phyloP scores from a whole-genome alignment of 768 basidiomycete species.

The Trametes meyenii region DNA sequence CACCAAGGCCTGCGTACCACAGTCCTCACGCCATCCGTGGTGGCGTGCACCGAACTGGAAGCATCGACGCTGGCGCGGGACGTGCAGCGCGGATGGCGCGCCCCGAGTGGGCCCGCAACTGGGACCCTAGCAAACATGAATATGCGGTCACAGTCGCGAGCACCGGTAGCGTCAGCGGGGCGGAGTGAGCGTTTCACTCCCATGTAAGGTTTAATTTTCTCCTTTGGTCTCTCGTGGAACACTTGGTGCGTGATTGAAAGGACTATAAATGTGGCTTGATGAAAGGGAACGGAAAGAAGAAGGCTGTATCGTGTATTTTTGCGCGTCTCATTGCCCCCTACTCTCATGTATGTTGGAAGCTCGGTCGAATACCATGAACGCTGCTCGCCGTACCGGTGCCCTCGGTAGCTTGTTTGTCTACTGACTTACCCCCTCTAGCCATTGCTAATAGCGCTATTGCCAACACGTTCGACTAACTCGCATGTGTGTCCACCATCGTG shows the following conservation, averaged over 20 bases:
- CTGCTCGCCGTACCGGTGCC: too few species aligned
- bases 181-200: slow-evolving; percentile 10
- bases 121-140: slow-evolving; percentile 45
- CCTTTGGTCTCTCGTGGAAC: too few species aligned
- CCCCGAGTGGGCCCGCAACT: slow-evolving; percentile 43
- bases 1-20: slow-evolving; percentile 33
- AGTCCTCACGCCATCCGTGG: slow-evolving; percentile 31
- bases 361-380: too few species aligned
- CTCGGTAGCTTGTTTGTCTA: too few species aligned
- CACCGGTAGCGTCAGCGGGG: slow-evolving; percentile 35
- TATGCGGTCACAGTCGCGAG: slow-evolving; percentile 47
- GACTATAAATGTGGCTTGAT: background rate
- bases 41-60: slow-evolving; percentile 24
- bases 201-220: too few species aligned
- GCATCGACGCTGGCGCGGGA: slow-evolving; percentile 26
- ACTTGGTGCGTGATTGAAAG: background rate
- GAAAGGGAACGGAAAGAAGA: background rate
- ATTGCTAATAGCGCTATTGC: too few species aligned
- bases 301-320: background rate
- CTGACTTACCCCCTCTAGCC: too few species aligned
- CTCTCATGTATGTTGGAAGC: too few species aligned
- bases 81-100: slow-evolving; percentile 25
- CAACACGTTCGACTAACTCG: too few species aligned
- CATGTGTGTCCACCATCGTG: too few species aligned
- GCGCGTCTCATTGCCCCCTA: background rate